A percentile compares a stretch with the other conserved stretches of the same genome.
Conservation (phyloP, 768 basidiomycete species). For the Lactifluus rugatus region DNA sequence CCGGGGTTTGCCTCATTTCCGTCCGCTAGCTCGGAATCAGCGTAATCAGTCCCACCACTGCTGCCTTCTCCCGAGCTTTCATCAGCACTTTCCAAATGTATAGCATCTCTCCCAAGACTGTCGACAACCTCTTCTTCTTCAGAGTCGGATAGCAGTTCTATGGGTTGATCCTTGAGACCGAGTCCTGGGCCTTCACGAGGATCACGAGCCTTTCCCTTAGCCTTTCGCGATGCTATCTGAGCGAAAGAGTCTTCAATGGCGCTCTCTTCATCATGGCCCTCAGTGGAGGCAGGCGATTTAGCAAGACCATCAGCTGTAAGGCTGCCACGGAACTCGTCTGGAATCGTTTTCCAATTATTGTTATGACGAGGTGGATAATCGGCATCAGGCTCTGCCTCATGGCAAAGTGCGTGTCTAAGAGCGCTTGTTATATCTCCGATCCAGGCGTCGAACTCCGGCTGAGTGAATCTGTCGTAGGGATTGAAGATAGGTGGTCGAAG, state of each 20-base stretch:
- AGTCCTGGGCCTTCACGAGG: conserved; percentile 51
- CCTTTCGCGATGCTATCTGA: conserved; percentile 39
- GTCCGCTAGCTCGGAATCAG: conserved; percentile 20
- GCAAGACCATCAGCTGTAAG: conserved; percentile 12
- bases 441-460: conserved; percentile 61
- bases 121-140: conserved; percentile 27
- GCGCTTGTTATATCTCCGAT: conserved; percentile 52
- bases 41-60: conserved; percentile 18
- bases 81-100: conserved; percentile 43
- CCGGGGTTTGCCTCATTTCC: conserved; percentile 18
- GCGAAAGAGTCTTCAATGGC: conserved; percentile 48
- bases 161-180: conserved; percentile 35
- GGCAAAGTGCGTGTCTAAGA: conserved; percentile 48
- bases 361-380: conserved; percentile 2
- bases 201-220: conserved; percentile 49
- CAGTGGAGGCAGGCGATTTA: conserved; percentile 19
- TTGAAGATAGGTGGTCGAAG: conserved; percentile 49
- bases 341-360: conserved; percentile 6
- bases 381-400: conserved; percentile 25
- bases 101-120: conserved; percentile 21
- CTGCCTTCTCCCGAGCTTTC: conserved; percentile 25
- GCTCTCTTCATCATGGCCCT: conserved; percentile 27
- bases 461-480: conserved; percentile 65
- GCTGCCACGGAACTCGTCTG: neutral
- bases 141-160: conserved; percentile 35